Conservation (phyloP, 73 alveolate genomes). For the Uronychia setigera region DNA sequence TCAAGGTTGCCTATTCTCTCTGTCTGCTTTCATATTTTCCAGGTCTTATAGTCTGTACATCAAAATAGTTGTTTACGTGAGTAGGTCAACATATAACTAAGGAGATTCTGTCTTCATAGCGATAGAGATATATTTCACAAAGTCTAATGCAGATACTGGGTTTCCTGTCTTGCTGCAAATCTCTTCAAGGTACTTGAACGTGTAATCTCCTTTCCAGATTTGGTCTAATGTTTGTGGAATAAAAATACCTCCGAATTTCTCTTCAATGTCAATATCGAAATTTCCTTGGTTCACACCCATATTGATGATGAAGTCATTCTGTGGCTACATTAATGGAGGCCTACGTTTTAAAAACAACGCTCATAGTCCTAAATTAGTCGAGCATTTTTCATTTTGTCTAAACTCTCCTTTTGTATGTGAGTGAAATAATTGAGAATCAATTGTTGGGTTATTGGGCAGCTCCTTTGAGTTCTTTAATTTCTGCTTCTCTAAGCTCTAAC, state of each 20-base stretch:
- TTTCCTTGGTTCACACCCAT: no score
- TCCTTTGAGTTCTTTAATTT: slow-evolving; percentile 2
- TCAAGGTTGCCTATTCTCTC: not conserved
- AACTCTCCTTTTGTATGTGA: not conserved
- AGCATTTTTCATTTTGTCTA: not conserved
- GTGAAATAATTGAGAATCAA: not conserved
- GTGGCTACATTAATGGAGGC: not conserved
- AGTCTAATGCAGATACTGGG: not conserved
- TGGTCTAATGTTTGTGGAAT: not conserved
- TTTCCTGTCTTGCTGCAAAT: not conserved
- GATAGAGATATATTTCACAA: not conserved
- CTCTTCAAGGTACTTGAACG: not conserved
- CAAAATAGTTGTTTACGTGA: not conserved
- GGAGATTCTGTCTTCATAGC: not conserved
- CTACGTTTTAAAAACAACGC: not conserved
- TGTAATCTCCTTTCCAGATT: not conserved
- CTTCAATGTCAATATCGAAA: not conserved
- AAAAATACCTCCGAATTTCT: not conserved
- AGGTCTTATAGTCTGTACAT: not conserved
- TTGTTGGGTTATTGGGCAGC: slow-evolving; percentile 1
- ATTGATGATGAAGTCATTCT: not conserved
- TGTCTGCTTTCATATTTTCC: not conserved
- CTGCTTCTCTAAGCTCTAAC: slow-evolving; percentile 16
- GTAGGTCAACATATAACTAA: not conserved
- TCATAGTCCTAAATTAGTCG: not conserved